Conservation (phyloP, 352 stramenopile genomes). For the Phytophthora palmivora region DNA sequence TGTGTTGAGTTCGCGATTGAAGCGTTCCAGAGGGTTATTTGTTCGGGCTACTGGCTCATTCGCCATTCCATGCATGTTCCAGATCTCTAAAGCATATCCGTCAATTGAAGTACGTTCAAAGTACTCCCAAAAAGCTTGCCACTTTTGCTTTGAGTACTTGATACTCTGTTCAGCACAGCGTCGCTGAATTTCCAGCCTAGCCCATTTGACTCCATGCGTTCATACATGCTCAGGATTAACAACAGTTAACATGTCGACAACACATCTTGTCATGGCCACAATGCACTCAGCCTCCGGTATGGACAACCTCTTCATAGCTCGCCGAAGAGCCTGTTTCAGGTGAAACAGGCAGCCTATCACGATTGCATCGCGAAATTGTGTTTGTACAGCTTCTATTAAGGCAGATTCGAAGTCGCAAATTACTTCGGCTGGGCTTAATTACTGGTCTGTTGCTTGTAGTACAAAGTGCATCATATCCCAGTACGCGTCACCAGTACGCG, state of each 20-base stretch:
- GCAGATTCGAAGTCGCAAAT: conserved; percentile 4
- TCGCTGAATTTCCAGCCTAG: background rate
- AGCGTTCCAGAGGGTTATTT: no score
- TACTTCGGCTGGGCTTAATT: background rate
- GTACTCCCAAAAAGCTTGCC: background rate
- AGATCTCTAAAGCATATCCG: no score
- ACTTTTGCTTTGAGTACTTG: background rate
- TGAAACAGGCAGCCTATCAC: conserved; percentile 1
- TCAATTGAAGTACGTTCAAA: background rate
- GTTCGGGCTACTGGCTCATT: no score
- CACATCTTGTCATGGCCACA: conserved; percentile 1
- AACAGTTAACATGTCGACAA: background rate
- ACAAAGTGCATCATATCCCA: conserved; percentile 26
- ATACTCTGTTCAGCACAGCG: background rate
- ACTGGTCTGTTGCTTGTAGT: conserved; percentile 4
- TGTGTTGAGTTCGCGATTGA: no score
- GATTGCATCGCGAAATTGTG: background rate
- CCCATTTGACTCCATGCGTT: background rate
- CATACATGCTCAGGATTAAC: background rate
- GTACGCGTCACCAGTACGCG: conserved; percentile 5
- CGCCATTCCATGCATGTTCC: no score
- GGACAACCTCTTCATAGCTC: background rate
- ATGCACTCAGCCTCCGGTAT: background rate
- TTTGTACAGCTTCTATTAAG: background rate
- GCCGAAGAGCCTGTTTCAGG: conserved; percentile 1